Evolutionary conservation across 768 basidiomycete species (phyloP), one percentile per base, ranked within the genome.

Genomic region (Mycena vitilis): DNA sequence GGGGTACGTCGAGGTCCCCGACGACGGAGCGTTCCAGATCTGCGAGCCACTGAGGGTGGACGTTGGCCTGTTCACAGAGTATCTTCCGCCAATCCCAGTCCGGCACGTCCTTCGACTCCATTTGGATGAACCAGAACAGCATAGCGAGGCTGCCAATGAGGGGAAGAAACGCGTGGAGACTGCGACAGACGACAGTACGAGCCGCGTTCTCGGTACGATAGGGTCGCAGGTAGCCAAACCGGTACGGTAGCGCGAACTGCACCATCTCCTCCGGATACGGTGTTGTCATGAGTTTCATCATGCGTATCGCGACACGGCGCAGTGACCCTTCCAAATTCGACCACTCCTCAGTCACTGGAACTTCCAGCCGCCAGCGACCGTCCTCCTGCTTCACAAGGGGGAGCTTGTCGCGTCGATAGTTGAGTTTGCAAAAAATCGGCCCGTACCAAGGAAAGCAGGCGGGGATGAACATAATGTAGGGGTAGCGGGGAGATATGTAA

Each of bases 11-110:
- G 1, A 64, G 2, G 47, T 71, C 57, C 1, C 68, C 68, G 15
- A 53, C 68, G 4, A 55, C 61, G 10, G 73, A 71, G 15, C 9
- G 0, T 49, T 73, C 68, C 22, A 73, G 44, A 11, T 53, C 61
- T 0, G 63, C 18, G 0, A 73, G 60, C 70, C 67, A 73, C 42
- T 62, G 10, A 7, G 18, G 64, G 52, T 73, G 70, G 4, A 51
- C 25, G 2, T 4, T 1, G 23, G 23, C 49, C 10, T 6, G 6
- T 6, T 6, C 66, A 48, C 18, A 25, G 4, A 71, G 57, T 11
- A 47, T 15, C 1, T 60, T 47, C 12, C 70, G 52, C 72, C 71
- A 72, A 3, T 68, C 37, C 25, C 22, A 11, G 15, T 40, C 40
- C 40, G 40, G 10, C 11, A 10, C 7, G 15, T 10, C 15, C 10